Conservation (phyloP, 2,329 filamentous ascomycete species). For the Apiospora rasikravindrae region DNA sequence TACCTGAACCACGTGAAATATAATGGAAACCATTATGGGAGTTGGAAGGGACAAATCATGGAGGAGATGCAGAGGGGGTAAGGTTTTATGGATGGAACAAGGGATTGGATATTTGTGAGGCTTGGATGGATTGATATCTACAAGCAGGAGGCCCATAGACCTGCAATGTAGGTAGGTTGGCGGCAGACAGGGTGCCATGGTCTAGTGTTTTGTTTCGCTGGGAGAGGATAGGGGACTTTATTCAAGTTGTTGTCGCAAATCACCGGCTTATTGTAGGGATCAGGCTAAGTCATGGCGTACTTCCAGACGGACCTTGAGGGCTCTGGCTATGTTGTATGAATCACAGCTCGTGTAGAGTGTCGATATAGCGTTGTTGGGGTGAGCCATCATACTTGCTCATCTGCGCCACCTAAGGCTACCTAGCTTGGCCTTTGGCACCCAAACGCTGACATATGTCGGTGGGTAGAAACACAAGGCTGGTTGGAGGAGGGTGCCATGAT, state of each 20-base stretch:
- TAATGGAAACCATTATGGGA: not conserved
- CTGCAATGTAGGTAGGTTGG: not conserved
- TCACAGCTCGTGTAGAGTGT: not conserved
- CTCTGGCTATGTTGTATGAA: not conserved
- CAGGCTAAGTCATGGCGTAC: not conserved
- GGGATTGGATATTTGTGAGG: not conserved
- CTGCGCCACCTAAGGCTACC: not conserved
- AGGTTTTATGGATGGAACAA: not conserved
- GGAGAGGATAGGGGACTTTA: not conserved
- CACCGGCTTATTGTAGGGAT: not conserved
- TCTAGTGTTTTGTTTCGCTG: not conserved
- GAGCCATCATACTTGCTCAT: conserved; percentile 12
- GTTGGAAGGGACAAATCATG: not conserved
- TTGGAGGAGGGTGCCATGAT: not conserved
- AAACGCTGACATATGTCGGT: not conserved
- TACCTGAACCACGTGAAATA: conserved; percentile 3
- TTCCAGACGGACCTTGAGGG: not conserved
- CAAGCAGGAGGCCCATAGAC: not conserved
- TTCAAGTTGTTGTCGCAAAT: not conserved
- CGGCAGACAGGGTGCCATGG: not conserved
- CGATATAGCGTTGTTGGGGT: not conserved
- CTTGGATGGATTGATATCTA: not conserved
- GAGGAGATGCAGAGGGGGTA: not conserved
- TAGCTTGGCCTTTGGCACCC: not conserved
- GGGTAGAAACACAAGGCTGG: not conserved